Evolutionary conservation across 441 rosid species (phyloP), one percentile per base, ranked within the genome.

Genomic region (Pelargonium myrrhifolium): DNA sequence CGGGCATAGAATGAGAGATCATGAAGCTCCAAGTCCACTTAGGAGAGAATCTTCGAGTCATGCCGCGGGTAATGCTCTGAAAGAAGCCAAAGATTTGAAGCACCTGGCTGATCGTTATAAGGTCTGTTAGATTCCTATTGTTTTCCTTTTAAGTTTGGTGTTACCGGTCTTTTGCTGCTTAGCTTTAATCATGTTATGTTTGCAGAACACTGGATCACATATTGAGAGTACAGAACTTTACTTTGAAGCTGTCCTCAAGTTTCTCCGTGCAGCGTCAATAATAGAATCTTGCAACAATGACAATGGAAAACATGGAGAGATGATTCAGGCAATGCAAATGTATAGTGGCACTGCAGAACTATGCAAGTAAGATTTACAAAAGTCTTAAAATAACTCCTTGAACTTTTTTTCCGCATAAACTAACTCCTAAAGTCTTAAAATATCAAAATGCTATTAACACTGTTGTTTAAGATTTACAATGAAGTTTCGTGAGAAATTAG

Each of bases 51-150:
- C 86, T 67, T 82, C 87, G 45, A 77, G 75, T 75, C 99, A 85
- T 78, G 80, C 85, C 68, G 97, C 93, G 68, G 83, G 72, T 35
- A 87, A 76, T 82, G 93, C 89, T 49, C 18, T 95, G 74, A 95
- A 87, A 87, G 99, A 95, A 81, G 99, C 97, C 47, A 92, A 74
- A 85, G 90, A 80, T 84, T 81, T 95, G 59, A 95, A 95, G 81
- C 99, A 95, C 79, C 39, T 80, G 74, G 99, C 97, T 77, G 99
- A 95, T 83, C 99, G 96, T 62, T 69, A 77, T 12, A 90, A 95
- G 99, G 98, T 94, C 66, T 53, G 35, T 64, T 65, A 66, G 17
- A 62, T 53, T 64, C 6, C 56, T 42, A 53, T 68, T 56, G 65
- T 60, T 28, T 75, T 68, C 24, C 73, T 59, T 69, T 61, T 65